phyloP scores from a whole-genome alignment of 1,284 basidiomycete genomes.

The Sporisorium reilianum region DNA sequence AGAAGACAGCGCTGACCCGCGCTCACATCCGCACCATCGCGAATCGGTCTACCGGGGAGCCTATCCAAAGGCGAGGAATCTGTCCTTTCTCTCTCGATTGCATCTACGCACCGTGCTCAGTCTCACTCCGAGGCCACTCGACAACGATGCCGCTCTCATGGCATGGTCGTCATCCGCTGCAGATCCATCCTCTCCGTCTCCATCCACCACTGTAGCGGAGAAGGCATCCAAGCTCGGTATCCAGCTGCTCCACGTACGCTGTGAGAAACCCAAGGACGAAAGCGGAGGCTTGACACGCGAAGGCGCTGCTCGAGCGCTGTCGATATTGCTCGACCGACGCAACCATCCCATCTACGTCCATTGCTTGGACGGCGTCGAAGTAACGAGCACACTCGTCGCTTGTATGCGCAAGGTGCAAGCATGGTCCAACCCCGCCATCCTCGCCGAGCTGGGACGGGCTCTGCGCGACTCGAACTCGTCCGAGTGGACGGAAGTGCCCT shows the following conservation, averaged over 20 bases:
- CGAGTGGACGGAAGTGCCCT: slow-evolving; percentile 53
- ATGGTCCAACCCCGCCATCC: slow-evolving; percentile 54
- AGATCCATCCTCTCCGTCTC: slow-evolving; percentile 2
- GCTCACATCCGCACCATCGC: slow-evolving; percentile 35
- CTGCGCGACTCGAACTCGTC: slow-evolving; percentile 54
- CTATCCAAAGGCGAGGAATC: slow-evolving; percentile 63
- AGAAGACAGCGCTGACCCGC: neutral
- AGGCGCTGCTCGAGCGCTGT: slow-evolving; percentile 57
- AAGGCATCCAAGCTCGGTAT: slow-evolving; percentile 20
- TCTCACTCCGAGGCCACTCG: slow-evolving; percentile 65
- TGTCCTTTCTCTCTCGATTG: slow-evolving; percentile 62
- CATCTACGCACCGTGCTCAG: slow-evolving; percentile 63
- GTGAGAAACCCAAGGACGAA: slow-evolving; percentile 67
- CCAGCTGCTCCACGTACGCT: slow-evolving; percentile 57
- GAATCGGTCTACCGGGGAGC: slow-evolving; percentile 65
- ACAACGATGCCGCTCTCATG: slow-evolving; percentile 48
- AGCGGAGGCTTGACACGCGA: slow-evolving; percentile 61
- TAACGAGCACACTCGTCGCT: slow-evolving; percentile 61
- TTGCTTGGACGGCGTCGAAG: slow-evolving; percentile 66
- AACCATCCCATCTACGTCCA: slow-evolving; percentile 66
- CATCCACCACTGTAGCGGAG: neutral
- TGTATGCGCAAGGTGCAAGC: slow-evolving; percentile 65
- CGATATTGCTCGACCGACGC: slow-evolving; percentile 55
- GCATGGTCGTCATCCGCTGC: slow-evolving; percentile 43
- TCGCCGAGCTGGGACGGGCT: slow-evolving; percentile 57